Evolutionary conservation across 306 rosid species (phyloP), one percentile per base, ranked within the genome.

Genomic region (Astragalus glycyphyllos): DNA sequence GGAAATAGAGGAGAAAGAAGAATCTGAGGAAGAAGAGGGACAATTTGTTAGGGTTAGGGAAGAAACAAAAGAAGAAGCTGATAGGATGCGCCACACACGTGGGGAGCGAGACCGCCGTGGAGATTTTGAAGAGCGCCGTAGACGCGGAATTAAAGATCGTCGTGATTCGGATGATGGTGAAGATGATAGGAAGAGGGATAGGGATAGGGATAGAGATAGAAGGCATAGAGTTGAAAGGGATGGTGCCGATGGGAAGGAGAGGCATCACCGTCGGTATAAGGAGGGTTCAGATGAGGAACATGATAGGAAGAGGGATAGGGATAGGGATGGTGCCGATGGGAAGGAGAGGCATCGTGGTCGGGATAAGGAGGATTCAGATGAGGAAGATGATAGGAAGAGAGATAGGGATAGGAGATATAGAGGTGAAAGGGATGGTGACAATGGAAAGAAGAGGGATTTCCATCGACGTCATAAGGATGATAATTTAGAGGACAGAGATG

Each of bases 381-480:
- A 26, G 31, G 31, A 26, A 2, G 31, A 26, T 26, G 4, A 38
- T 15, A 61, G 23, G 17, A 41, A 57, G 1, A 16, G 31, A 2
- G 12, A 56, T 5, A 12, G 62, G 17, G 12, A 23, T 26, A 40
- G 34, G 49, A 35, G 31, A 26, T 8, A 69, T 12, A 71, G 41
- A 11, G 80, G 5, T 76, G 69, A 11, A 5, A 56, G 37, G 31
- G 32, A 65, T 31, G 29, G 48, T 44, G 42, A 46, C 5, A 49
- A 13, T 5, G 72, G 20, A 7, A 56, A 32, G 44, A 34, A 56
- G 4, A 70, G 57, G 51, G 20, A 85, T 37, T 11, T 1, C 5
- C 45, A 7, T 3, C 7, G 8, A 5, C 41, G 11, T 9, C 45
- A 6, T 8, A 40, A 8, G 45, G 45, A 8, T 40, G 11, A 8